Evolutionary conservation across 345 rosid species (phyloP).

Genomic region (Cardamine occulta): DNA sequence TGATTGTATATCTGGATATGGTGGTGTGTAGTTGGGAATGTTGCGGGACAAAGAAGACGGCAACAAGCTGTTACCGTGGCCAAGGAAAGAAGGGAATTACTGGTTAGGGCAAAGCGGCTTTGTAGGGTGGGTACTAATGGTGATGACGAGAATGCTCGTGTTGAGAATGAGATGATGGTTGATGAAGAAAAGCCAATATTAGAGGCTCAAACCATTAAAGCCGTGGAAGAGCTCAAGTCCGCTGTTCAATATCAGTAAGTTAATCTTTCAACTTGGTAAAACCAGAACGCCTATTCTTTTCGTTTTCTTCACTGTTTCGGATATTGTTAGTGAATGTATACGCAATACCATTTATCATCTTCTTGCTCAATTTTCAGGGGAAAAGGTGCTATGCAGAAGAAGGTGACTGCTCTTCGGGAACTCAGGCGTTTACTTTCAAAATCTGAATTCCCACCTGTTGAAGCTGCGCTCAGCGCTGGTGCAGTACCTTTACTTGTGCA

Average conservation of each 20-base stretch:
- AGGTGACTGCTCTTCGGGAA: conserved; percentile 76
- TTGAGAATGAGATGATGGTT: conserved; percentile 69
- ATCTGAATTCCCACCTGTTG: conserved; percentile 85
- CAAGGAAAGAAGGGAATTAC: conserved; percentile 82
- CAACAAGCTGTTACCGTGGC: conserved; percentile 86
- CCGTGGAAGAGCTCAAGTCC: conserved; percentile 77
- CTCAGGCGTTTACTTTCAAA: conserved; percentile 83
- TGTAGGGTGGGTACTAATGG: conserved; percentile 76
- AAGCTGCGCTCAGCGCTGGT: conserved; percentile 79
- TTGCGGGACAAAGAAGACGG: conserved; percentile 84
- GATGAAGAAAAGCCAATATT: conserved; percentile 78
- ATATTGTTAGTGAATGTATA: not conserved
- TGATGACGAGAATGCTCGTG: conserved; percentile 40
- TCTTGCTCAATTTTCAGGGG: conserved; percentile 56
- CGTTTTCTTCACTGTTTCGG: not conserved
- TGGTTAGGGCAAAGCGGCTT: conserved; percentile 86
- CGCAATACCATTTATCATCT: not conserved
- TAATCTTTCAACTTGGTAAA: conserved; percentile 6
- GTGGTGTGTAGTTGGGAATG: conserved; percentile 62
- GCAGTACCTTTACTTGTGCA: conserved; percentile 84
- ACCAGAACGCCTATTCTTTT: not conserved
- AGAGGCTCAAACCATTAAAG: conserved; percentile 66
- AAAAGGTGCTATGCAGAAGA: conserved; percentile 87
- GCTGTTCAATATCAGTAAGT: conserved; percentile 74
- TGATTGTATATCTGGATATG: conserved; percentile 37